Percentiles rank a stretch among this genome's conserved stretches.
Evolutionary conservation across 1,284 basidiomycete species (phyloP).

Genomic region (Blastosporella zonata): DNA sequence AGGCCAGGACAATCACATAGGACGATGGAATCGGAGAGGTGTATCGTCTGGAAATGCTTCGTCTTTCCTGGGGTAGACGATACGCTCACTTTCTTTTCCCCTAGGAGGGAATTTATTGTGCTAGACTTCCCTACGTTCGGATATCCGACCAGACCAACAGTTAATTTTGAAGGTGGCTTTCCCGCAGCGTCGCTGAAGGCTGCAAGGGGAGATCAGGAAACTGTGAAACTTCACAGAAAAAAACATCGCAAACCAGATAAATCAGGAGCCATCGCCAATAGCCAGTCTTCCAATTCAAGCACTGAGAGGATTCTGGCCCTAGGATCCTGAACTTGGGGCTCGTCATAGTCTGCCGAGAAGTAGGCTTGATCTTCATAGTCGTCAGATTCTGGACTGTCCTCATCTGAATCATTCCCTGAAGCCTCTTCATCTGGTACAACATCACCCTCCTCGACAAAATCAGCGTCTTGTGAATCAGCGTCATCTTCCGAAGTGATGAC

Average conservation of each 20-base stretch:
- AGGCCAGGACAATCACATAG: conserved; percentile 99
- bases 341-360: conserved; percentile 54
- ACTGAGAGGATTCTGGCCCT: conserved; percentile 85
- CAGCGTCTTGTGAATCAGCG: conserved; percentile 26
- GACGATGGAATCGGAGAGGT: conserved; percentile 82
- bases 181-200: conserved; percentile 69
- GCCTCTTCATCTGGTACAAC: conserved; percentile 24
- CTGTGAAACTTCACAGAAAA: not conserved
- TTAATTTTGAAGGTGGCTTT: conserved; percentile 64
- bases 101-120: conserved; percentile 94
- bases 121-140: conserved; percentile 98
- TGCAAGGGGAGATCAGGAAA: conserved; percentile 26
- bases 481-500: conserved; percentile 17
- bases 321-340: conserved; percentile 55
- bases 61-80: conserved; percentile 98
- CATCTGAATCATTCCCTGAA: conserved; percentile 25
- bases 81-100: conserved; percentile 96
- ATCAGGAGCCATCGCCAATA: conserved; percentile 75
- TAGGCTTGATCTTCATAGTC: conserved; percentile 36
- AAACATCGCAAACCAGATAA: conserved; percentile 52
- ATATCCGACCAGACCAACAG: conserved; percentile 96
- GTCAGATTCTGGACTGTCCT: conserved; percentile 19
- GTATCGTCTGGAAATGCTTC: conserved; percentile 99
- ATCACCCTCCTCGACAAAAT: conserved; percentile 14
- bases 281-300: conserved; percentile 87